Base-by-base conservation (phyloP, 1,139 yeast species). In the Candida frijolesensis region DNA sequence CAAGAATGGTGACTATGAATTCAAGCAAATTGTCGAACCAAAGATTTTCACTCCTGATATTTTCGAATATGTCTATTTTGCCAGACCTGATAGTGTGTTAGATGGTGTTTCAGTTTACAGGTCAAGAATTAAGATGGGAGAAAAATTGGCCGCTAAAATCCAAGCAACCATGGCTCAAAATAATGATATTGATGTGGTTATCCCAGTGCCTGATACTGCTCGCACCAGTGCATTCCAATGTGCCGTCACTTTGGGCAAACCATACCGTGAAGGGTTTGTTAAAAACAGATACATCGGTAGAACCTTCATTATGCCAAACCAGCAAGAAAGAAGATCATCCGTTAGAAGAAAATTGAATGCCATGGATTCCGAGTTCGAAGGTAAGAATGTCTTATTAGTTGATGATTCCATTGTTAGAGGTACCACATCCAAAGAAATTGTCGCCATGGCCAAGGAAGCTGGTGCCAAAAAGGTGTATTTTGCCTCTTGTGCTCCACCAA, bases 371-470 rank as follows among this genome's bases (percentile, higher is more conserved):
- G 99, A 95, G 72, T 94, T 94, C 67, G 79, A 81, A 58, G 95
- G 83, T 56, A 83, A 90, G 62, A 86, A 84, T 55, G 99, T 94
- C n/a, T 76, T 94, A 57, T 80, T 94, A 53, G 98, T 94, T 44
- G 99, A 94, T 70, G 99, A 94, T 69, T 91, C 97, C 32, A 92
- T 94, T 60, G 99, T 94, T 18, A 84, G 99, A 68, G 99, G 99
- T 56, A 94, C 99, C 33, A 94, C 99, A 1, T 91, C 97, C 6
- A 88, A 84, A 68, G 99, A 94, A 71, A 94, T 94, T 60, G 96
- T 95, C 30, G 89, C 85, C 60, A 94, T 94, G 99, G 99, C 99
- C 12, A 83, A 89, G 62, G 99, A 94, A 69, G 97, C 98, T 4
- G 99, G 99, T 50, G 99, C 99, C 40, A 84, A 82, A 54, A 85